A percentile compares a stretch with the other conserved stretches of the same genome.
phyloP scores from a whole-genome alignment of 345 rosid species.

The Populus deltoides region DNA sequence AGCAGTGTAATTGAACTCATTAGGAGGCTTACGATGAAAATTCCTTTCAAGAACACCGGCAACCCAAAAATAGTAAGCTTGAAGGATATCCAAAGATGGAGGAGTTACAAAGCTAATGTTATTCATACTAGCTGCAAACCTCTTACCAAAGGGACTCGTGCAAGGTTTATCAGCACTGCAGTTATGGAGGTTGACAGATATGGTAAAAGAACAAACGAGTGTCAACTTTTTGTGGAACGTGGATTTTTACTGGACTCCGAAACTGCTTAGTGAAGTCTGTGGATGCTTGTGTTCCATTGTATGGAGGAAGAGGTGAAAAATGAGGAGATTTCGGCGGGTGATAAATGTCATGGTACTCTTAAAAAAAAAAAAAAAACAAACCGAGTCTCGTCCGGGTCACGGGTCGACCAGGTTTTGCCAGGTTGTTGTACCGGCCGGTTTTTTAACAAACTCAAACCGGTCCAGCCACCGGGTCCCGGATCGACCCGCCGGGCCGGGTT shows the following conservation, averaged over 20 bases:
- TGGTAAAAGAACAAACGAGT: background rate
- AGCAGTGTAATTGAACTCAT: constrained; percentile 1
- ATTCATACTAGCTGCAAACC: background rate
- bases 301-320: background rate
- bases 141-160: background rate
- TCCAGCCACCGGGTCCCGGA: too few relatives aligned
- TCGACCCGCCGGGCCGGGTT: accelerated
- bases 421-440: too few relatives aligned
- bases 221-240: background rate
- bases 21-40: background rate
- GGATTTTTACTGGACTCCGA: background rate
- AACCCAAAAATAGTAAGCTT: background rate
- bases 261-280: background rate
- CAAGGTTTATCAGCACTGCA: background rate
- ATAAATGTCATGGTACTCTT: background rate
- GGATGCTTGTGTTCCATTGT: background rate
- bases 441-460: too few relatives aligned
- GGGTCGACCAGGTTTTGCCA: too few relatives aligned
- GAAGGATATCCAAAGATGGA: background rate
- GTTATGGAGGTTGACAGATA: background rate
- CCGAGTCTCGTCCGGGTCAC: accelerated
- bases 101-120: background rate
- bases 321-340: background rate
- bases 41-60: background rate
- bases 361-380: too few relatives aligned